Conservation (phyloP, 768 basidiomycete genomes). For the Russula emetica region DNA sequence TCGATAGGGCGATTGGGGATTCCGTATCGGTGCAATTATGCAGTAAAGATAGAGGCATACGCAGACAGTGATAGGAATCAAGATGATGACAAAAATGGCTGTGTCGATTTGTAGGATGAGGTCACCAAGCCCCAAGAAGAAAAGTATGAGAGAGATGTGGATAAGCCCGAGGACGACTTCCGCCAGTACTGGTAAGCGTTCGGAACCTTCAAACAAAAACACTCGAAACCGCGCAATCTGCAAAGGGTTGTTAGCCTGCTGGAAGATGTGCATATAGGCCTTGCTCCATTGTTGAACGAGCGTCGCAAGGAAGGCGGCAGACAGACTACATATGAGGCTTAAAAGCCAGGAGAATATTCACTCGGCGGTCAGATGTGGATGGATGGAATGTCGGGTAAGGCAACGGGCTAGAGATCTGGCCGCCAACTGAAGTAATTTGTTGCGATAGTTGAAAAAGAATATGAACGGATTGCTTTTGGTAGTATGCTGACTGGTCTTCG, state of each 20-base stretch:
- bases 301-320: not conserved
- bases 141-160: not conserved
- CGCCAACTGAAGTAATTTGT: not conserved
- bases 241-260: not conserved
- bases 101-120: not conserved
- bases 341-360: slow-evolving; percentile 2
- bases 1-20: not conserved
- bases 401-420: not conserved
- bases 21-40: not conserved
- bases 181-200: not conserved
- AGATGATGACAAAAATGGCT: not conserved
- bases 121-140: slow-evolving; percentile 2
- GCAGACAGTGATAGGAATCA: not conserved
- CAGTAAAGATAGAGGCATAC: not conserved
- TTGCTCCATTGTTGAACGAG: slow-evolving; percentile 10
- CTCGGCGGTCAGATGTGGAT: not conserved
- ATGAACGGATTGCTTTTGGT: not conserved
- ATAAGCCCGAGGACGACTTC: not conserved
- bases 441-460: slow-evolving; percentile 8
- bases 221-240: not conserved
- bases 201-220: not conserved
- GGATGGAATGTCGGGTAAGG: not conserved
- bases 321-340: slow-evolving; percentile 7
- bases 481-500: not conserved
- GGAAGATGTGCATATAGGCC: not conserved